Conservation (phyloP, 169 alveolate genomes). For the Amoebophrya sp. region DNA sequence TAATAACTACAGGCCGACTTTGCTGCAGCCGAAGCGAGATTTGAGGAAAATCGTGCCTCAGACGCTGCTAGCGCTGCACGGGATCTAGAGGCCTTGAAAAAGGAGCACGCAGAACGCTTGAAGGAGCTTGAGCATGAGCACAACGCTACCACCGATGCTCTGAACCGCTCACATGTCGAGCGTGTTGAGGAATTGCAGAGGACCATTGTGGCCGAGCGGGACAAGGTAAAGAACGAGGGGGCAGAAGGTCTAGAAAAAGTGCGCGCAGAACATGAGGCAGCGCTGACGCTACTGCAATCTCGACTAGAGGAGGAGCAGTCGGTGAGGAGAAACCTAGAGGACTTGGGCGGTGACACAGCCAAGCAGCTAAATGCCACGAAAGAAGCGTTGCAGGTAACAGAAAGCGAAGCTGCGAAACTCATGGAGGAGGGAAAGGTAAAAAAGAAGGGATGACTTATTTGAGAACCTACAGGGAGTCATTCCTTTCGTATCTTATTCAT, state of each 20-base stretch:
- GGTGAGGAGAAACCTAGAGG: neutral
- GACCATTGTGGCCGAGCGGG: neutral
- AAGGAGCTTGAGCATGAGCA: neutral
- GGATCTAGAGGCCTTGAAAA: neutral
- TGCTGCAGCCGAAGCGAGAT: too few relatives aligned
- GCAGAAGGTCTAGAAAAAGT: neutral
- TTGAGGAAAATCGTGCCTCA: too few relatives aligned
- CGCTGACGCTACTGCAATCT: neutral
- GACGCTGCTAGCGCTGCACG: too few relatives aligned
- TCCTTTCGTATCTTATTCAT: too few relatives aligned
- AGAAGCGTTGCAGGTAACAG: neutral
- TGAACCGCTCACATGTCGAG: too few relatives aligned
- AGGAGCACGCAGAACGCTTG: neutral
- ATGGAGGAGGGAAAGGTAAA: neutral
- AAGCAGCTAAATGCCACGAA: neutral
- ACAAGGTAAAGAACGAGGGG: neutral
- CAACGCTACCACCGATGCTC: too few relatives aligned
- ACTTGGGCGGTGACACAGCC: neutral
- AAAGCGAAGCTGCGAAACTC: neutral
- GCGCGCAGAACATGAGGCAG: neutral
- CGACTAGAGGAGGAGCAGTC: conserved; percentile 19
- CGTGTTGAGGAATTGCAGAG: neutral
- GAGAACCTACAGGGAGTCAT: too few relatives aligned
- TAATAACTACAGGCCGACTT: too few relatives aligned
- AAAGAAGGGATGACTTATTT: too few relatives aligned